Conservation (phyloP, 768 basidiomycete genomes). For the Suillus placidus region DNA sequence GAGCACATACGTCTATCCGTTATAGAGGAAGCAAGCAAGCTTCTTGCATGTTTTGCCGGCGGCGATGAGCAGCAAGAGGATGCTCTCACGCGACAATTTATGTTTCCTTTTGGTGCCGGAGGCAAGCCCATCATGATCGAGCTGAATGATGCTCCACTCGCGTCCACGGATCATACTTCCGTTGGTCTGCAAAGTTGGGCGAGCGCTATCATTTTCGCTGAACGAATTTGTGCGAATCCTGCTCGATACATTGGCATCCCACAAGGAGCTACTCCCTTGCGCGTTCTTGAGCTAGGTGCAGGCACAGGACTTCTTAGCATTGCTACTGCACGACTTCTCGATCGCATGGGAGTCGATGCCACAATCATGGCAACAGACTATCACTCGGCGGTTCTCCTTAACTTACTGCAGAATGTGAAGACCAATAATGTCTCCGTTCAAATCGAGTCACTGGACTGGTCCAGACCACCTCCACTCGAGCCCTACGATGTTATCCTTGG, state of each 20-base stretch:
- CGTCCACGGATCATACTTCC: conserved; percentile 69
- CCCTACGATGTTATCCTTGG: conserved; percentile 75
- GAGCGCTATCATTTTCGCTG: conserved; percentile 70
- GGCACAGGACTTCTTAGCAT: conserved; percentile 87
- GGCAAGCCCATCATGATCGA: conserved; percentile 45
- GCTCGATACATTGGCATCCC: conserved; percentile 32
- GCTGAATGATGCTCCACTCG: conserved; percentile 71
- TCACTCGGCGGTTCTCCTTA: conserved; percentile 72
- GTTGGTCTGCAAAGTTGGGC: conserved; percentile 89
- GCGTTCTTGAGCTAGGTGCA: conserved; percentile 80
- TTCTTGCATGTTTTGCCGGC: conserved; percentile 56
- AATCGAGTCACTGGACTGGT: conserved; percentile 69
- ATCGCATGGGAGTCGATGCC: conserved; percentile 16
- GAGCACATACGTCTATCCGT: conserved; percentile 42
- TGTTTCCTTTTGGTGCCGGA: conserved; percentile 40
- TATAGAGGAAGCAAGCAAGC: conserved; percentile 58
- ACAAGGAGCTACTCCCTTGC: conserved; percentile 30
- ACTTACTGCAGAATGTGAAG: conserved; percentile 61
- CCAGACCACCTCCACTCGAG: conserved; percentile 43
- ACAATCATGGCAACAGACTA: conserved; percentile 74
- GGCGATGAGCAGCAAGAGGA: conserved; percentile 42
- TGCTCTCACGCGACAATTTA: conserved; percentile 53
- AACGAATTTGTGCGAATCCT: conserved; percentile 57
- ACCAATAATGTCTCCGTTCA: conserved; percentile 52
- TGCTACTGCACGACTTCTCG: conserved; percentile 53